A percentile compares a stretch with the other conserved stretches of the same genome.
phyloP scores from a whole-genome alignment of 2,329 filamentous ascomycete genomes.

The Alternaria gaisen region DNA sequence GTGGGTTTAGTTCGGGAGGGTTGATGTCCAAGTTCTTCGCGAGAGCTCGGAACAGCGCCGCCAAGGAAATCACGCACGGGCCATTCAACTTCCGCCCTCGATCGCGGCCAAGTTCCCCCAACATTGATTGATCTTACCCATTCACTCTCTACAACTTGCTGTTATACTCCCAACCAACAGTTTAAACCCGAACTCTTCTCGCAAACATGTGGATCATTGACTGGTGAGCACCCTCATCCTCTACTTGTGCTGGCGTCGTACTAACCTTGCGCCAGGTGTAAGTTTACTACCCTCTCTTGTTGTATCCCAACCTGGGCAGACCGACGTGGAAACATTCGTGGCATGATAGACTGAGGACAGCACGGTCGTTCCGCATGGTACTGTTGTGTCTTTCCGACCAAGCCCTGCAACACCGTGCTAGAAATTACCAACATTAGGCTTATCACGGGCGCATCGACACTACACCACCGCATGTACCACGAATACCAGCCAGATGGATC shows the following conservation, averaged over 20 bases:
- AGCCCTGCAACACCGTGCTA: not conserved
- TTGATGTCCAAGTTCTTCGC: slow-evolving; percentile 47
- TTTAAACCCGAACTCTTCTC: slow-evolving; percentile 6
- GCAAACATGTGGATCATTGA: slow-evolving; percentile 85
- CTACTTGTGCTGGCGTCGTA: not conserved
- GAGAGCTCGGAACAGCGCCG: slow-evolving; percentile 26
- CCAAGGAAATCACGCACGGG: slow-evolving; percentile 17
- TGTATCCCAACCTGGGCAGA: slow-evolving; percentile 2
- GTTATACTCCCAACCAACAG: not conserved
- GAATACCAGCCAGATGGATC: not conserved
- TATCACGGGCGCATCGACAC: slow-evolving; percentile 7
- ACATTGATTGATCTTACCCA: slow-evolving; percentile 10
- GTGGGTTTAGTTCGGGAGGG: slow-evolving; percentile 58
- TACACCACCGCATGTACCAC: not conserved
- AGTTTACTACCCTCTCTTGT: slow-evolving; percentile 25
- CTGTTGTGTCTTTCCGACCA: not conserved
- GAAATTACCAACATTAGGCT: not conserved
- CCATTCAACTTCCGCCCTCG: slow-evolving; percentile 10
- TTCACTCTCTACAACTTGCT: slow-evolving; percentile 4
- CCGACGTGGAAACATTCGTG: not conserved
- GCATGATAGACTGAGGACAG: not conserved
- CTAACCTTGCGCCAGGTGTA: slow-evolving; percentile 43
- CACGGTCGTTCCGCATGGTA: not conserved
- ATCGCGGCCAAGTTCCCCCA: slow-evolving; percentile 14
- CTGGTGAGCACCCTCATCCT: slow-evolving; percentile 65